Conservation (phyloP, 108 stramenopile species). For the Pseudonitzschia multistriata region DNA sequence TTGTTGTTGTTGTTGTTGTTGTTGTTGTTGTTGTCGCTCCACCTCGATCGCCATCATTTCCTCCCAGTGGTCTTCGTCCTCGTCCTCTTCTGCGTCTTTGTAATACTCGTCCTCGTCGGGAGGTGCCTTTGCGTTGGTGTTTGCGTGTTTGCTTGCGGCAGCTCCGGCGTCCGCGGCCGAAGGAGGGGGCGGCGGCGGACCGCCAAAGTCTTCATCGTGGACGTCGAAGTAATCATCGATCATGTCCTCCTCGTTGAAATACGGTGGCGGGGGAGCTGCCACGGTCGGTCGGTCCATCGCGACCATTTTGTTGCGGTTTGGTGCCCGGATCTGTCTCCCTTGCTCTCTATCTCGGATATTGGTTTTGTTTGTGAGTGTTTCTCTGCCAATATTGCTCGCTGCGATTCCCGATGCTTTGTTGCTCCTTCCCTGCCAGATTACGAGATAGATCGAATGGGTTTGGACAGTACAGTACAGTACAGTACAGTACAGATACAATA, state of each 20-base stretch:
- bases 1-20: not conserved
- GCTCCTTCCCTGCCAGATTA: too few relatives aligned
- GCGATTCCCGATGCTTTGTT: too few relatives aligned
- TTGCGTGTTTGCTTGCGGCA: not conserved
- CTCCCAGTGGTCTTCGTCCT: constrained; percentile 18
- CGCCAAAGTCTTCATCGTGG: not conserved
- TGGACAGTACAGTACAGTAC: too few relatives aligned
- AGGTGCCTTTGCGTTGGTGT: not conserved
- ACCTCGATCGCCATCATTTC: constrained; percentile 13
- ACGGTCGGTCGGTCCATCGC: too few relatives aligned
- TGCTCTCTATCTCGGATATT: too few relatives aligned
- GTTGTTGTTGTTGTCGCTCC: constrained; percentile 1
- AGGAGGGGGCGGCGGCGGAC: constrained; percentile 10
- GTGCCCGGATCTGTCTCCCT: too few relatives aligned
- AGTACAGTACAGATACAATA: too few relatives aligned
- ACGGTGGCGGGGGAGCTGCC: not conserved
- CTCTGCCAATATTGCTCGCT: too few relatives aligned
- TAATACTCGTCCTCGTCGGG: not conserved
- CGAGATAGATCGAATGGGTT: too few relatives aligned
- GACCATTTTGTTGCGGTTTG: too few relatives aligned
- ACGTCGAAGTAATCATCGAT: constrained; percentile 19
- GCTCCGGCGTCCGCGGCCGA: not conserved
- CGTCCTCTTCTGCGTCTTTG: not conserved
- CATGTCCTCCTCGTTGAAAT: constrained; percentile 16
- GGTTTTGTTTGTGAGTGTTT: too few relatives aligned